Conservation (phyloP, 2,329 filamentous ascomycete species). For the Colletotrichum godetiae region DNA sequence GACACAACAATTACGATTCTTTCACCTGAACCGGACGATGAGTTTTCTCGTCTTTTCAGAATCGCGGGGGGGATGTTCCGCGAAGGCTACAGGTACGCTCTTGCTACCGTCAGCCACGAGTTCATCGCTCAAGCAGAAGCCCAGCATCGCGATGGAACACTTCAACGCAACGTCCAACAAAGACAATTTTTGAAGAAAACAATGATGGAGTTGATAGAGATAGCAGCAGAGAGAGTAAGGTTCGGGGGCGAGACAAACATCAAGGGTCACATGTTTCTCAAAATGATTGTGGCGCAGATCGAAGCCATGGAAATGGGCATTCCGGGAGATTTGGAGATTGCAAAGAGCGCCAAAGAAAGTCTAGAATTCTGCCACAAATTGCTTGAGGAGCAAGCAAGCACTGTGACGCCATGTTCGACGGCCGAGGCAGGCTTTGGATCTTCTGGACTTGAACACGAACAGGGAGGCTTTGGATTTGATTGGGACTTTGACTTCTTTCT, state of each 20-base stretch:
- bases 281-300: slow-evolving; percentile 21
- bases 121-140: slow-evolving; percentile 47
- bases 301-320: slow-evolving; percentile 46
- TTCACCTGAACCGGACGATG: slow-evolving; percentile 44
- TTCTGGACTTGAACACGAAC: background rate
- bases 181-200: background rate
- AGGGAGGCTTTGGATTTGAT: background rate
- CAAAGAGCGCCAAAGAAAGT: slow-evolving; percentile 46
- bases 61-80: slow-evolving; percentile 54
- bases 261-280: background rate
- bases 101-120: slow-evolving; percentile 48
- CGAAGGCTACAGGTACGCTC: slow-evolving; percentile 50
- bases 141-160: slow-evolving; percentile 40
- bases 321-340: slow-evolving; percentile 42
- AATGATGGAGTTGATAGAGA: background rate
- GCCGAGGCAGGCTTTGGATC: slow-evolving; percentile 12
- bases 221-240: background rate
- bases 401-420: background rate
- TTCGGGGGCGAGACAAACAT: background rate
- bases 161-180: background rate
- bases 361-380: slow-evolving; percentile 45
- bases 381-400: slow-evolving; percentile 38
- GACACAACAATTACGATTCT: background rate
- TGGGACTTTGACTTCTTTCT: background rate
- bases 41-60: slow-evolving; percentile 50